These are phyloP conservation scores for Puccinia coronata DNA, from an alignment of 1,284 basidiomycete species.

Conservation along the genomic window DNA sequence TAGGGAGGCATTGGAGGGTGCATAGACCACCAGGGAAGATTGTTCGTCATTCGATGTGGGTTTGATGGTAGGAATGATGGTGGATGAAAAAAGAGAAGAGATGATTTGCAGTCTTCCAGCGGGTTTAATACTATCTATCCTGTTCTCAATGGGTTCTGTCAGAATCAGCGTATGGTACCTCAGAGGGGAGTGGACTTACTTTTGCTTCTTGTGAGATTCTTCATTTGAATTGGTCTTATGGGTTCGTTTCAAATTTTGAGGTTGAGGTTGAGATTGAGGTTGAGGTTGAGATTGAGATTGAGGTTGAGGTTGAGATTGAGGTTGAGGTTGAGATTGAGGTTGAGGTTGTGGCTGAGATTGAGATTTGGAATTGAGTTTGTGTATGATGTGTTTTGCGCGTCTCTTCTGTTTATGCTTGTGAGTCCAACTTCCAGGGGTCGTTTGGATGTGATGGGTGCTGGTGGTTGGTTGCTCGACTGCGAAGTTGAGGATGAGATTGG, in stretches of 20 bases:
- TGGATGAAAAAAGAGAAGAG: constrained; percentile 44
- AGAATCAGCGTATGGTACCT: background rate
- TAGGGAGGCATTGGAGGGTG: constrained; percentile 42
- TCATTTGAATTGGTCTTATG: background rate
- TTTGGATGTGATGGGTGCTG: background rate
- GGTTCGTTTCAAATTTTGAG: constrained; percentile 15
- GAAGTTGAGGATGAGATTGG: constrained; percentile 31
- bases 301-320: background rate
- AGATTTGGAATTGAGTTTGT: constrained; percentile 7
- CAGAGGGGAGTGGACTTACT: background rate
- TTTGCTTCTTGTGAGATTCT: constrained; percentile 25
- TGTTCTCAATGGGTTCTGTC: background rate
- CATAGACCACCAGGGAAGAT: constrained; percentile 24
- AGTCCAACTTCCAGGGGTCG: constrained; percentile 37
- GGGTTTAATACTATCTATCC: background rate
- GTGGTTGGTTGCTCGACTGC: background rate
- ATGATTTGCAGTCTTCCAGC: constrained; percentile 25
- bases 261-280: background rate
- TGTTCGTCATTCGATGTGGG: constrained; percentile 13
- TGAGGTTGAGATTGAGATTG: background rate
- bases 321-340: background rate
- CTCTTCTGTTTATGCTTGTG: constrained; percentile 40
- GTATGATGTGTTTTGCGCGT: constrained; percentile 11
- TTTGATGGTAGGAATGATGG: constrained; percentile 40
- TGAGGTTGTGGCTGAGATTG: background rate